Conservation (phyloP, 1,284 basidiomycete species). For the Hypsizygus ulmarius region DNA sequence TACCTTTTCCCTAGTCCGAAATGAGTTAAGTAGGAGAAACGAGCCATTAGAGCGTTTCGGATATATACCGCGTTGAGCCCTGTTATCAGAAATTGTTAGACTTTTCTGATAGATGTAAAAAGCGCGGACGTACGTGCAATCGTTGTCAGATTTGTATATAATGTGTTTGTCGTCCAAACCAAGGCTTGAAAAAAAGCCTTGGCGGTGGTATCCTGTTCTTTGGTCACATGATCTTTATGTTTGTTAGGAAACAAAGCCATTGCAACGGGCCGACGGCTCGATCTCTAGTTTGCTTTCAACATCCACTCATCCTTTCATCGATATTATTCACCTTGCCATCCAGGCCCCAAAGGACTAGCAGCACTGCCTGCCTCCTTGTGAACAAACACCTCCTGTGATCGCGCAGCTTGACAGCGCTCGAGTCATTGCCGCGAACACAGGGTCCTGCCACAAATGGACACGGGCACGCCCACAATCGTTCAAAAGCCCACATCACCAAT, state of each 20-base stretch:
- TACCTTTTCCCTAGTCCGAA: background rate
- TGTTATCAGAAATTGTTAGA: too few species aligned
- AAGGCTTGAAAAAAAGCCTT: background rate
- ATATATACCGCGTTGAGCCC: too few species aligned
- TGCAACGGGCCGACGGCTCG: background rate
- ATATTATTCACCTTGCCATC: background rate
- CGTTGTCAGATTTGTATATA: background rate
- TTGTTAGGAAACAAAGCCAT: conserved; percentile 11
- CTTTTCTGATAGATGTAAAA: background rate
- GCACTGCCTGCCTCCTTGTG: background rate
- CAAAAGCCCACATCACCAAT: conserved; percentile 17
- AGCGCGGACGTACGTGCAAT: background rate
- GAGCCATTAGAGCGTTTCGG: too few species aligned
- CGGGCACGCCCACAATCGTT: conserved; percentile 3
- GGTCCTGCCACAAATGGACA: conserved; percentile 20
- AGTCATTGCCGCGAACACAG: conserved; percentile 18
- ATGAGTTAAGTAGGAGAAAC: background rate
- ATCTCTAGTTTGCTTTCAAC: background rate
- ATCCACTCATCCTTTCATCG: conserved; percentile 1
- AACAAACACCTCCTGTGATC: conserved; percentile 8
- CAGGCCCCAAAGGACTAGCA: conserved; percentile 1
- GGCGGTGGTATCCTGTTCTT: background rate
- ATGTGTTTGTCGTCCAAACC: too few species aligned
- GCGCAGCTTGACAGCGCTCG: conserved; percentile 8
- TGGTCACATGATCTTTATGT: conserved; percentile 16